Evolutionary conservation across 169 alveolate species (phyloP).

Genomic region (Fabrea salina): DNA sequence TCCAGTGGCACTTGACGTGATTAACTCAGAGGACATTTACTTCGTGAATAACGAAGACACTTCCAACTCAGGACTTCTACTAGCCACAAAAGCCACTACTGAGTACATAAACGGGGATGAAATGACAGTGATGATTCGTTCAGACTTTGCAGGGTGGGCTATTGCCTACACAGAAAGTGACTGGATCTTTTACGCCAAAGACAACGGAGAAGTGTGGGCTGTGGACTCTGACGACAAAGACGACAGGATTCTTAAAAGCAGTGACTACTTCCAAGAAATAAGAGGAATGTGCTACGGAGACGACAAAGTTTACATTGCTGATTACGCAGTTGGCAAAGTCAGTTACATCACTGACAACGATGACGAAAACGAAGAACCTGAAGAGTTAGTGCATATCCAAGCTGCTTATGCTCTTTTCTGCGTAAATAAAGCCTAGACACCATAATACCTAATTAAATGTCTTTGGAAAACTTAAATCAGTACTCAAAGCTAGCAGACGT

Average conservation of each 20-base stretch:
- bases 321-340: not conserved
- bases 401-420: not conserved
- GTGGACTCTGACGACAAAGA: not conserved
- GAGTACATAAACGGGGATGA: not conserved
- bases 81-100: not conserved
- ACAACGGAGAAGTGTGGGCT: too few species aligned
- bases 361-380: not conserved
- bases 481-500: too few species aligned
- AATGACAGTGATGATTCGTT: not conserved
- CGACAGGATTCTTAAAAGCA: not conserved
- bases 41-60: slow-evolving; percentile 7
- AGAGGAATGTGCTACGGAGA: slow-evolving; percentile 19
- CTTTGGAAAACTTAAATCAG: too few species aligned
- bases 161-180: not conserved
- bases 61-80: not conserved
- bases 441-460: too few species aligned
- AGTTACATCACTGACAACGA: not conserved
- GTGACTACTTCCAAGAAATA: not conserved
- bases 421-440: not conserved
- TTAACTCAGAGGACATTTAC: not conserved
- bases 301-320: not conserved
- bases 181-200: too few species aligned
- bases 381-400: not conserved
- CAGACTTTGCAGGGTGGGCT: not conserved
- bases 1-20: not conserved